Conservation (phyloP, 306 rosid genomes). For the Vicia villosa region DNA sequence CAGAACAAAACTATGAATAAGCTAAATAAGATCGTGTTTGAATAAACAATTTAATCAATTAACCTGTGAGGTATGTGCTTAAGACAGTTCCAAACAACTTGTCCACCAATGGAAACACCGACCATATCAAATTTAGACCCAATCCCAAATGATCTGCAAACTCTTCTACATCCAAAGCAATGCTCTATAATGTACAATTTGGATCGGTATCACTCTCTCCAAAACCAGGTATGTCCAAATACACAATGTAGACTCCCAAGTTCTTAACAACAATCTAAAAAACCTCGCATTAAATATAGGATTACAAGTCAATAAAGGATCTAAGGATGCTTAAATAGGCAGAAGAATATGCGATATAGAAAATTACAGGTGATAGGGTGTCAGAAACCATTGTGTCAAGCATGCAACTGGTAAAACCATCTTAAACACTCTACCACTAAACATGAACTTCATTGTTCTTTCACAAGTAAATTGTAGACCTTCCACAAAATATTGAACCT, state of each 20-base stretch:
- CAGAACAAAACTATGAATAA: background rate
- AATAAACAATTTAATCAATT: background rate
- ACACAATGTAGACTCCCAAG: constrained; percentile 61
- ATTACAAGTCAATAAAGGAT: background rate
- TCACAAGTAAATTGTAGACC: too few species aligned
- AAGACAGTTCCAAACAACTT: constrained; percentile 76
- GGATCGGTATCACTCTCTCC: constrained; percentile 98
- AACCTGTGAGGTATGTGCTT: constrained; percentile 84
- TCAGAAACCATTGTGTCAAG: constrained; percentile 54
- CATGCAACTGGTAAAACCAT: constrained; percentile 66
- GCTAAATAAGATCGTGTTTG: background rate
- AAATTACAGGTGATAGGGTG: constrained; percentile 61
- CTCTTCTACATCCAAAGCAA: constrained; percentile 81
- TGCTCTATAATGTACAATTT: constrained; percentile 62
- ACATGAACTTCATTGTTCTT: too few species aligned
- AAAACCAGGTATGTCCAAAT: constrained; percentile 90
- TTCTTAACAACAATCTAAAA: constrained; percentile 62
- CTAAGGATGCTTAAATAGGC: background rate
- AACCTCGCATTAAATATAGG: constrained; percentile 33
- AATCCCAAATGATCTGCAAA: constrained; percentile 79
- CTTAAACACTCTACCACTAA: too few species aligned
- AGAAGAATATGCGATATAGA: constrained; percentile 7
- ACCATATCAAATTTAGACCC: constrained; percentile 76
- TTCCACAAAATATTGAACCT: too few species aligned
- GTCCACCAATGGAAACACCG: constrained; percentile 88